Evolutionary conservation across 108 stramenopile species (phyloP).

Genomic region (Schizochytrium sp.): DNA sequence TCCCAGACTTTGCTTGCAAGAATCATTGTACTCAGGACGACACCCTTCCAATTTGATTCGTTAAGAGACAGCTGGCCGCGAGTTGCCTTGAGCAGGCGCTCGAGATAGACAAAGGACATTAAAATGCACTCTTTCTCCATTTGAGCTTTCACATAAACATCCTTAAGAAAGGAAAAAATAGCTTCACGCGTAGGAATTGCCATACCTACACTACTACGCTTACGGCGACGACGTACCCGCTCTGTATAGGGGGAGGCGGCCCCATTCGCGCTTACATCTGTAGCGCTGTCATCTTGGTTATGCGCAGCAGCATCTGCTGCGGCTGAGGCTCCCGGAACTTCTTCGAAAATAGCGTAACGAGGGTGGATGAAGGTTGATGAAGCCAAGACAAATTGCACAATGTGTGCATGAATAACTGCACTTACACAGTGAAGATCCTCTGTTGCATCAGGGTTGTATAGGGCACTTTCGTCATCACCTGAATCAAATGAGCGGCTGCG

Average conservation of each 20-base stretch:
- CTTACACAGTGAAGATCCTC: constrained; percentile 51
- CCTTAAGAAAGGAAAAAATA: constrained; percentile 36
- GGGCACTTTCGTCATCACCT: not conserved
- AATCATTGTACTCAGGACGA: constrained; percentile 91
- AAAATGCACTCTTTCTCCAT: constrained; percentile 92
- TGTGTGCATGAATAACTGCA: constrained; percentile 53
- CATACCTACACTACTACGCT: not conserved
- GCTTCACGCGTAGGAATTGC: constrained; percentile 25
- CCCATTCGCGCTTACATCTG: not conserved
- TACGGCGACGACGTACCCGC: not conserved
- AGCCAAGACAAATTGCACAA: constrained; percentile 19
- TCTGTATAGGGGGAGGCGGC: not conserved
- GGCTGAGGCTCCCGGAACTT: not conserved
- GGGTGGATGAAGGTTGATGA: not conserved
- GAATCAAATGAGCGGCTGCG: constrained; percentile 3
- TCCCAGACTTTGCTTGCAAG: constrained; percentile 96
- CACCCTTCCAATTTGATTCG: constrained; percentile 86
- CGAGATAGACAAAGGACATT: constrained; percentile 94
- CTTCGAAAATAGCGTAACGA: constrained; percentile 12
- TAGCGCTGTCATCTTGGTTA: not conserved
- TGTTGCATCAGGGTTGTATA: constrained; percentile 28
- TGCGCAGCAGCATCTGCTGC: not conserved
- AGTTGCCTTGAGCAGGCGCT: constrained; percentile 82
- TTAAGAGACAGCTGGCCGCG: constrained; percentile 71
- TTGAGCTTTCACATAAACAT: constrained; percentile 51